Evolutionary conservation across 1,284 basidiomycete species (phyloP), one percentile per base, ranked within the genome.

Genomic region (Fomitopsis pinicola): DNA sequence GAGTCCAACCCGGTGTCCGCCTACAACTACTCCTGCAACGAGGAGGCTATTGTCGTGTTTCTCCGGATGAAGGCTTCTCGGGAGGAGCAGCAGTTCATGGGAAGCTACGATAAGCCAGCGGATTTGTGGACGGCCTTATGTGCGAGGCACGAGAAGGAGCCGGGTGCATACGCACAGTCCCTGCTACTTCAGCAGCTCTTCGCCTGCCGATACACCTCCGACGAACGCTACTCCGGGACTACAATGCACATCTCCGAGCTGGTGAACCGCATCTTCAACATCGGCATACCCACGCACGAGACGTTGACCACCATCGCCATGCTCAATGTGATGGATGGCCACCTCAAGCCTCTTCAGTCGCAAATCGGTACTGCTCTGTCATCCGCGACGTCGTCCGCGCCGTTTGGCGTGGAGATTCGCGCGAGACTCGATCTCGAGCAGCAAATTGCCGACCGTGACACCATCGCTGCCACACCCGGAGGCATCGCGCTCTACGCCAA

Each of bases 181-280:
- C 38, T 62, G 8, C 55, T 61, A 14, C 45, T 67, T 22, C 53
- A 58, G 7, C 61, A 67, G 33, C 48, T 64, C 3, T 58, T 67
- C 12, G 35, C 35, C 5, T 36, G 35, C 10, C 10, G 35, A 36
- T 36, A 36, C 10, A 5, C 35, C 10, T 5, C 35, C 10, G 35
- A 36, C 5, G 35, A 36, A 36, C 10, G 35, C 5, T 36, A 62
- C 57, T 17, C 59, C 42, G 2, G 19, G 46, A 28, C 62, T 50
- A 40, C 53, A 48, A 17, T 55, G 54, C 7, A 26, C 42, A 28
- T 63, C 28, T 33, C 46, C 8, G 33, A 57, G 0, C 33, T 61
- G 30, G 57, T 60, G n/a, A 40, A 60, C 12, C 60, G 59, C 19
- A 62, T 67, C 50, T 55, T 63, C 30, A 26, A 42, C 1, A 67